Evolutionary conservation across 257 asterid species (phyloP).

Genomic region (Catharanthus roseus): DNA sequence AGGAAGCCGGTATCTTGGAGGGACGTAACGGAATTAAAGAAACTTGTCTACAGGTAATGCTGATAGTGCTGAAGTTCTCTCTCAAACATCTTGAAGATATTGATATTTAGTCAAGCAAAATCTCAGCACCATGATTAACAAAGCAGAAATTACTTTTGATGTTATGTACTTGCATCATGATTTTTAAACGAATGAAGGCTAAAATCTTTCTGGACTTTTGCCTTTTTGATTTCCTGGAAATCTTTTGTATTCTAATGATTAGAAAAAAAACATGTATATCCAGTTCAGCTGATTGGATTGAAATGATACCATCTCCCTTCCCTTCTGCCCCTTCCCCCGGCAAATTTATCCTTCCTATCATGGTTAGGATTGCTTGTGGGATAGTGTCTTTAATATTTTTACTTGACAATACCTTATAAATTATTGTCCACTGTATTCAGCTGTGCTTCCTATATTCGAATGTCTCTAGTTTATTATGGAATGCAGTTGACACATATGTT

Average conservation of each 20-base stretch:
- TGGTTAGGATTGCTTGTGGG: background rate
- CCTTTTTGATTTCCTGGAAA: background rate
- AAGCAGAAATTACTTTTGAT: background rate
- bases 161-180: background rate
- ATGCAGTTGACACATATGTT: constrained; percentile 23
- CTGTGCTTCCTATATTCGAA: background rate
- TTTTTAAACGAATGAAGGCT: background rate
- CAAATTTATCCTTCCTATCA: background rate
- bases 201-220: background rate
- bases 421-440: background rate
- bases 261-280: too few relatives aligned
- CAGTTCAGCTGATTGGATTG: too few relatives aligned
- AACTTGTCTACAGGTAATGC: constrained; percentile 94
- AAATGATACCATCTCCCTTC: too few relatives aligned
- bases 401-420: background rate
- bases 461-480: background rate
- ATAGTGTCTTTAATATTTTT: background rate
- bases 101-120: background rate
- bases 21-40: constrained; percentile 99
- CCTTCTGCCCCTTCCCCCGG: too few relatives aligned
- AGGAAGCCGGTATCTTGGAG: constrained; percentile 99
- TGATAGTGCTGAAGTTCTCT: constrained; percentile 5
- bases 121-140: background rate
- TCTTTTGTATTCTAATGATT: background rate
- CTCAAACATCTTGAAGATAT: background rate